phyloP scores from a whole-genome alignment of 163 green algal genomes.

The Chlamydomonas reinhardtii region DNA sequence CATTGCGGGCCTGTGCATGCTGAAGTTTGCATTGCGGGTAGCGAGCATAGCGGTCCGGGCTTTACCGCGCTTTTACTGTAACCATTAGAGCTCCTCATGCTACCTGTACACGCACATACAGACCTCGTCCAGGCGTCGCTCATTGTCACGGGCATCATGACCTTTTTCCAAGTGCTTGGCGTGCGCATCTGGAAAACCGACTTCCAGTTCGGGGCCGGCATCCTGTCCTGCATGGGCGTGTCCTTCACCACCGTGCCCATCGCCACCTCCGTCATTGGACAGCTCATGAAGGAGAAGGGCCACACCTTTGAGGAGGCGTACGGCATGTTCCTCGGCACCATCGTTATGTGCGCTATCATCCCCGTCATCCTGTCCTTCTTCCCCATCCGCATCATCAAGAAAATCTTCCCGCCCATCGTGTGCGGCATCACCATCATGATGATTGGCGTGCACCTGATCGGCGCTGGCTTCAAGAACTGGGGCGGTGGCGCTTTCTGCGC shows the following conservation, averaged over 20 bases:
- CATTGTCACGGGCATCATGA: slow-evolving; percentile 85
- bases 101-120: too few species aligned
- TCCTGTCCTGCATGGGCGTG: slow-evolving; percentile 82
- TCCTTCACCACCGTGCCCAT: slow-evolving; percentile 78
- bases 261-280: slow-evolving; percentile 38
- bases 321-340: slow-evolving; percentile 76
- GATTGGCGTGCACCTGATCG: slow-evolving; percentile 72
- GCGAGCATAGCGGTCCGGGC: too few species aligned
- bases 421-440: slow-evolving; percentile 81
- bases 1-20: too few species aligned
- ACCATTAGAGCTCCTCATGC: too few species aligned
- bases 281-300: slow-evolving; percentile 54
- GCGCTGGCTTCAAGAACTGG: slow-evolving; percentile 82
- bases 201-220: slow-evolving; percentile 67
- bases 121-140: slow-evolving; percentile 80
- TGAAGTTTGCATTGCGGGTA: too few species aligned
- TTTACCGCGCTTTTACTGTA: too few species aligned
- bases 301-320: slow-evolving; percentile 73
- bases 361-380: slow-evolving; percentile 60
- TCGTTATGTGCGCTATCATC: slow-evolving; percentile 44
- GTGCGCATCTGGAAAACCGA: slow-evolving; percentile 17
- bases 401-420: slow-evolving; percentile 86
- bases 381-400: slow-evolving; percentile 49
- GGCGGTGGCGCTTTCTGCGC: slow-evolving; percentile 84
- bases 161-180: slow-evolving; percentile 50